Evolutionary conservation across 164 flowering plant species (phyloP), one percentile per base, ranked within the genome.

Genomic region (Vitis rupestris): DNA sequence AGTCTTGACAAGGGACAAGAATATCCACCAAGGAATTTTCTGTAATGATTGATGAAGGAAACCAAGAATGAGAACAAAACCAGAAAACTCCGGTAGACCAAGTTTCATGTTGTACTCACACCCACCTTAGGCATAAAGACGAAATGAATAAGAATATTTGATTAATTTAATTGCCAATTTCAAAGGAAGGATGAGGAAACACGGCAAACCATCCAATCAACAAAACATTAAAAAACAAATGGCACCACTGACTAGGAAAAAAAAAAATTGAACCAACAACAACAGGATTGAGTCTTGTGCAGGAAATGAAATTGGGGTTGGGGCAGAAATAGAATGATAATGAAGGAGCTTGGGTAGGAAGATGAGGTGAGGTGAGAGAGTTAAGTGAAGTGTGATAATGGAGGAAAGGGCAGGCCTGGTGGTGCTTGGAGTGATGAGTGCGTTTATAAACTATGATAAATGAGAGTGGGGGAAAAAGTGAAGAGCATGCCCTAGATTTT

Each of bases 401-500:
- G 27, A 23, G 27, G 27, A 23, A 37, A 37, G 44, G 44, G 44
- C 6, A 6, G 7, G 44, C 44, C 7, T 37, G 44, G 44, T 37
- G 6, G 7, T 27, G 48, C 16, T 50, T 29, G 16, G 63, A 9
- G 16, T 44, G 56, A 59, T 27, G 13, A 44, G 10, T 44, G n/a
- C 7, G 17, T 53, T 37, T 50, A 63, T 44, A 58, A 67, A 48
- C 17, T 7, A 56, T 56, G n/a, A 53, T 15, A 9, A 10, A 67
- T 23, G 31, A 30, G 19, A n/a, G 15, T 52, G 67, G 50, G 50
- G 23, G 61, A 64, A 55, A 69, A 17, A 23, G 57, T 30, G 56
- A 67, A 67, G 56, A 62, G 83, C 77, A 72, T 78, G 81, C 74
- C 79, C 83, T 82, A 70, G 81, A 74, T 57, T 63, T 69, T 75